Base-by-base conservation (phyloP, 192 early-diverging fungal species). In the Coemansia sp. region DNA sequence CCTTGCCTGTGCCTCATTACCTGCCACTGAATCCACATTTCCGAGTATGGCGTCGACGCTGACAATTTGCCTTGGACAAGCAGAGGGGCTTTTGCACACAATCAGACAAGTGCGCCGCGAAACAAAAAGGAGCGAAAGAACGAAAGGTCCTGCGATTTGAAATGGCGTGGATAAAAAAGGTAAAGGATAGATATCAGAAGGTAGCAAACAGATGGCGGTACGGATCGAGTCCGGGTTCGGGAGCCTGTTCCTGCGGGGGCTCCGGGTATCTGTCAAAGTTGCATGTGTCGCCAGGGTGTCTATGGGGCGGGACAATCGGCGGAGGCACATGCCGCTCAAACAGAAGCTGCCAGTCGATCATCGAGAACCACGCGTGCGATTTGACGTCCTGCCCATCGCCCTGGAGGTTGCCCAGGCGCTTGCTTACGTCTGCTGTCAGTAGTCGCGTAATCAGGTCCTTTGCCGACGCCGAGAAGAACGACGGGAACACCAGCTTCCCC, bases 231-330 rank as follows among this genome's bases (percentile, higher is more conserved):
- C 75, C 77, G 10, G 85, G 68, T 50, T 65, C 68, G 37, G 71
- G 70, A 44, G 80, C 70, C 29, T 87, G 86, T 41, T 88, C 87
- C 41, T 89, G 84, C 22, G 76, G 73, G 14, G 86, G 82, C 69
- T 98, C 94, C 27, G 94, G 92, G 81, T 98, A 98, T 73, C 87
- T 89, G 84, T 98, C 96, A 86, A 98, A 98, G 79, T 98, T 97
- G 64, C 93, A 85, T 7, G 97, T 95, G 74, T 99, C 97, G 37
- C 95, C 95, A 14, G 94, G 90, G 62, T 91, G 89, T 28, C 86
- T 83, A 72, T 89, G 89, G 17, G 86, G 86, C 59, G 97, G 97
- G 45, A 95, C 84, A 55, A 99, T 97, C 7, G 97, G 97, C 52
- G 94, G 85, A 50, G 68, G 82, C n/a, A 95, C 85, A 27, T 75